Conservation (phyloP, 768 basidiomycete genomes). For the Collybia mongolica region DNA sequence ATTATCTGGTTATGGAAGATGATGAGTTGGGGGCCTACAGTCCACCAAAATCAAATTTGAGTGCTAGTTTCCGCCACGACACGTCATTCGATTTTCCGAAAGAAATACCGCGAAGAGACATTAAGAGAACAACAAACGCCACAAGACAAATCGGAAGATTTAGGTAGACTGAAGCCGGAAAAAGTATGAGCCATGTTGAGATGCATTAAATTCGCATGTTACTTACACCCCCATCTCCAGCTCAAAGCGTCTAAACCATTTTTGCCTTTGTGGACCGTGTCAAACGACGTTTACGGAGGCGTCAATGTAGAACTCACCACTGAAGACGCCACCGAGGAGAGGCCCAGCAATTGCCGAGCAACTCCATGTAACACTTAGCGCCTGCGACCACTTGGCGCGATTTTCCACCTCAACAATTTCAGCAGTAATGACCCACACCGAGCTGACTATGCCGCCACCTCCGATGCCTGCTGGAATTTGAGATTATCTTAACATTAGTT, state of each 20-base stretch:
- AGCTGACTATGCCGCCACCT: constrained; percentile 84
- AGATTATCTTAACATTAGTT: background rate
- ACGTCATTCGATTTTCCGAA: constrained; percentile 43
- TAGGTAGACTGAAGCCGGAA: constrained; percentile 62
- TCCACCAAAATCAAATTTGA: constrained; percentile 74
- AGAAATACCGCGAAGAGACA: constrained; percentile 60
- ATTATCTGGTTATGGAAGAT: constrained; percentile 14
- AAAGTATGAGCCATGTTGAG: constrained; percentile 9
- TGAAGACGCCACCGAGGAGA: constrained; percentile 80
- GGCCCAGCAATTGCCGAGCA: constrained; percentile 85
- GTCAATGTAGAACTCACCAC: constrained; percentile 44
- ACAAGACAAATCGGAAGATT: constrained; percentile 75
- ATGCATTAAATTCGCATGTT: constrained; percentile 8
- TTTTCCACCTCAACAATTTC: constrained; percentile 73
- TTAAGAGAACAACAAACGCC: constrained; percentile 52
- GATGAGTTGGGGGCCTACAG: constrained; percentile 49
- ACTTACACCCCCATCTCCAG: constrained; percentile 89
- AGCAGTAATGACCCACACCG: constrained; percentile 85
- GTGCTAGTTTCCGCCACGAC: constrained; percentile 55
- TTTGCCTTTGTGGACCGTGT: constrained; percentile 22
- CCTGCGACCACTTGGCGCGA: constrained; percentile 83
- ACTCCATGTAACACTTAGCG: constrained; percentile 82
- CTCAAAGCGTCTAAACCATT: constrained; percentile 36
- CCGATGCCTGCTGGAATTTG: constrained; percentile 64
- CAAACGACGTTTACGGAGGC: constrained; percentile 4